Percentiles rank a stretch among this genome's conserved stretches.
phyloP scores from a whole-genome alignment of 768 basidiomycete genomes.

The Panellus pusillus region DNA sequence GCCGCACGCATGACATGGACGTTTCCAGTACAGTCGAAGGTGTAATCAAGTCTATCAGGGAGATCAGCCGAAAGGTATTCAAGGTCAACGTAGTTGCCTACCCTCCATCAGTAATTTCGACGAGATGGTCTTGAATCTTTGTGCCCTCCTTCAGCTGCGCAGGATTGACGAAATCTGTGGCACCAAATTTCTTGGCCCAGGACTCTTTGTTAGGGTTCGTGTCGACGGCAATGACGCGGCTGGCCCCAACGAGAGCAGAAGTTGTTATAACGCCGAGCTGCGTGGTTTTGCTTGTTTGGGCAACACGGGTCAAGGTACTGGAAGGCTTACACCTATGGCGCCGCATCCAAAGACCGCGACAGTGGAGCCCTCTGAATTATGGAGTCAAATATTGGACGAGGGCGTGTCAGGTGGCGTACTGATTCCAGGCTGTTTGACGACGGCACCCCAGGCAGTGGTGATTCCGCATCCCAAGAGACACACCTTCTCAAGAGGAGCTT shows the following conservation, averaged over 20 bases:
- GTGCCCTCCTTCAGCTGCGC: slow-evolving; percentile 68
- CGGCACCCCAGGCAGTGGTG: slow-evolving; percentile 98
- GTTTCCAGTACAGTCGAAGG: slow-evolving; percentile 97
- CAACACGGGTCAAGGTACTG: neutral
- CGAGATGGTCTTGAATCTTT: slow-evolving; percentile 84
- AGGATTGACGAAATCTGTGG: slow-evolving; percentile 93
- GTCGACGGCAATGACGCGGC: slow-evolving; percentile 90
- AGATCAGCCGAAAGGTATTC: neutral
- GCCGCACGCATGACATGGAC: slow-evolving; percentile 93
- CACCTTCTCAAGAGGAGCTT: slow-evolving; percentile 93
- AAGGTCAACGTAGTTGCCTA: neutral
- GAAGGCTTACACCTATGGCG: slow-evolving; percentile 65
- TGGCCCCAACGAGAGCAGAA: slow-evolving; percentile 72
- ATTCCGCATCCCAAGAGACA: slow-evolving; percentile 96
- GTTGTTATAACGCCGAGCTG: slow-evolving; percentile 84
- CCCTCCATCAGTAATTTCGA: slow-evolving; percentile 95
- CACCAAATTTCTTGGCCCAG: slow-evolving; percentile 92
- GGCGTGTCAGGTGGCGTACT: slow-evolving; percentile 42
- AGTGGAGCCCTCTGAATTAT: slow-evolving; percentile 65
- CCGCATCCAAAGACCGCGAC: slow-evolving; percentile 97
- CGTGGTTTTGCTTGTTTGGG: neutral
- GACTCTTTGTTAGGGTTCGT: slow-evolving; percentile 81
- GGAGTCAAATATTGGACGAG: neutral
- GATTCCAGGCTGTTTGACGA: slow-evolving; percentile 86
- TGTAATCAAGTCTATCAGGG: slow-evolving; percentile 69